Conservation (phyloP, 305 asterid species). For the Rubia occidens region DNA sequence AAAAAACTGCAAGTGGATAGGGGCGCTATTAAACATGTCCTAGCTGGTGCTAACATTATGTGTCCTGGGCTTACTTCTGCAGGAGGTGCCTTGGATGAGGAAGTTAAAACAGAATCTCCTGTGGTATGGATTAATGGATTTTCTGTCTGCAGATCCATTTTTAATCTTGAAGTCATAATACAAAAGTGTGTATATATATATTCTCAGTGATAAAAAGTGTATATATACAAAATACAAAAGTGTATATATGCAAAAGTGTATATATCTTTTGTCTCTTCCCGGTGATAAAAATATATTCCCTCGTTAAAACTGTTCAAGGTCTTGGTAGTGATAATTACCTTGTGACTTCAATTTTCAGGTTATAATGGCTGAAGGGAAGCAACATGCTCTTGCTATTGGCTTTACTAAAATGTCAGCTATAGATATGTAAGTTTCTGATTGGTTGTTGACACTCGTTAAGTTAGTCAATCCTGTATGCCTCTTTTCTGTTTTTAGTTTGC, state of each 20-base stretch:
- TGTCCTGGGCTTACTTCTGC: constrained; percentile 99
- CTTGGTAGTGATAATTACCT: constrained; percentile 1
- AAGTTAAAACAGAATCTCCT: constrained; percentile 78
- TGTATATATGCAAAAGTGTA: too few relatives aligned
- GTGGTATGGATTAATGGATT: constrained; percentile 42
- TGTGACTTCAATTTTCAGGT: constrained; percentile 41
- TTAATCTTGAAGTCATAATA: background rate
- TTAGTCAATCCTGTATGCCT: background rate
- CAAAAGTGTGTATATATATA: too few relatives aligned
- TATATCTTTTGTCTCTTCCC: background rate
- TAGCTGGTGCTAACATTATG: constrained; percentile 98
- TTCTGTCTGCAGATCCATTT: background rate
- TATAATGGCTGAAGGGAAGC: constrained; percentile 99
- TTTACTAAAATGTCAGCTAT: constrained; percentile 92
- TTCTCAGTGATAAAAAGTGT: too few relatives aligned
- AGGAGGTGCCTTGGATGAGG: constrained; percentile 91
- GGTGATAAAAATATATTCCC: background rate
- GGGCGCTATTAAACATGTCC: constrained; percentile 89
- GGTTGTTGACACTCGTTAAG: background rate
- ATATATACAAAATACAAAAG: too few relatives aligned
- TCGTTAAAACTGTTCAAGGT: background rate
- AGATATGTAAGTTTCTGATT: constrained; percentile 58
- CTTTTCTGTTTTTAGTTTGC: background rate
- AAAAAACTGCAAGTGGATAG: constrained; percentile 92
- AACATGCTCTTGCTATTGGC: constrained; percentile 97